Evolutionary conservation across 768 basidiomycete species (phyloP), one percentile per base, ranked within the genome.

Genomic region (Lactarius tabidus): DNA sequence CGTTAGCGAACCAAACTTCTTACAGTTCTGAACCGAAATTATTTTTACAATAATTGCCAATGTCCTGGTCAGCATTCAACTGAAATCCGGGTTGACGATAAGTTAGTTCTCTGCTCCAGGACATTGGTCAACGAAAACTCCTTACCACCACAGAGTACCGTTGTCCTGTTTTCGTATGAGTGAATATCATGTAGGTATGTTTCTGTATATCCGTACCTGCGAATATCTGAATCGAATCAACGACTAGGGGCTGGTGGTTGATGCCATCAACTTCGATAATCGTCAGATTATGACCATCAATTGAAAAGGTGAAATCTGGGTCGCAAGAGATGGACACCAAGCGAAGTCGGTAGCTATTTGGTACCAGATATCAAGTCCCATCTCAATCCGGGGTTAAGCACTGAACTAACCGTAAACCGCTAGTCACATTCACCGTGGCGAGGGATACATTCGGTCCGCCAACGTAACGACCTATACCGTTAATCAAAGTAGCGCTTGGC

Each of bases 31-130:
- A 1, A 14, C 6, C 3, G 8, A 33, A 33, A n/a, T n/a, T n/a
- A n/a, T n/a, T n/a, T n/a, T 18, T 20, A 81, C 80, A 82, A 69
- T 82, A 83, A 68, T 82, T 83, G 38, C 69, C 74, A 17, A 79
- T 71, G 3, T 74, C 66, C 63, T 81, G 75, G 67, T 77, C 75
- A 12, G 81, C 81, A 1, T 75, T 72, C 12, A 83, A 71, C 63
- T 73, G 36, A 5, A 4, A n/a, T 1, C 18, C 2, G 53, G n/a
- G 33, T 7, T 57, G 2, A 63, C 55, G 35, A 4, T 33, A 43
- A 23, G n/a, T n/a, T n/a, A n/a, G n/a, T n/a, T n/a, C n/a, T n/a
- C n/a, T 17, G 15, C 0, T 18, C 35, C 2, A 3, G 26, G 12
- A 15, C 9, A 1, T 14, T 38, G 38, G 12, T 12, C 14, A 38